Percentiles rank a stretch among this genome's conserved stretches.
phyloP scores from a whole-genome alignment of 169 alveolate species.

The Cryptosporidium viatorum region DNA sequence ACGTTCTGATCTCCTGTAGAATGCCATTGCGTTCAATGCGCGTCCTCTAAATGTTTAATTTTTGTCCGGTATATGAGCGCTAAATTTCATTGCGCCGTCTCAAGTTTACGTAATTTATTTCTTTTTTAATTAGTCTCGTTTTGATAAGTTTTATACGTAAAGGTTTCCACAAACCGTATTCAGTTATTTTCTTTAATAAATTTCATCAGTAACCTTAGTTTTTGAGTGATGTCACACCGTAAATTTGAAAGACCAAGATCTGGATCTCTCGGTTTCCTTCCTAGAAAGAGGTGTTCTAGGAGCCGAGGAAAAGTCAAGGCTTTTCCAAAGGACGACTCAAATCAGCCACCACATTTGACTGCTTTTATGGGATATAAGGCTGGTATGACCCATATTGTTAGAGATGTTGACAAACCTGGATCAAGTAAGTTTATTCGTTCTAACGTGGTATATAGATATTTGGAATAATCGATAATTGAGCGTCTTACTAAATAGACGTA shows the following conservation, averaged over 20 bases:
- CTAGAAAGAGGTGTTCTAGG: slow-evolving; percentile 94
- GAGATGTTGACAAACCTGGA: slow-evolving; percentile 98
- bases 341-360: slow-evolving; percentile 96
- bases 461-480: slow-evolving; percentile 25
- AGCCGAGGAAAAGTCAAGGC: slow-evolving; percentile 91
- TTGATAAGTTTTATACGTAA: not conserved
- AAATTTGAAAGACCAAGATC: slow-evolving; percentile 99
- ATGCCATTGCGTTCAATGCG: not conserved
- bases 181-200: not conserved
- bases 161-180: not conserved
- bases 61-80: not conserved
- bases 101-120: slow-evolving; percentile 3
- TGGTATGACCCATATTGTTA: slow-evolving; percentile 99
- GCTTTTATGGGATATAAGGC: slow-evolving; percentile 99
- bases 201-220: not conserved
- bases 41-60: not conserved
- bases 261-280: slow-evolving; percentile 99
- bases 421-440: slow-evolving; percentile 82
- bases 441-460: slow-evolving; percentile 6
- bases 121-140: not conserved
- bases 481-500: slow-evolving; percentile 51
- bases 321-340: slow-evolving; percentile 98
- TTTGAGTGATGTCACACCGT: slow-evolving; percentile 96
- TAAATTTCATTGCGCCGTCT: slow-evolving; percentile 2
- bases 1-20: too few relatives aligned